These are phyloP conservation scores for Debaryomyces udenii DNA, from an alignment of 1,139 yeast genomes.

Conservation along the genomic window DNA sequence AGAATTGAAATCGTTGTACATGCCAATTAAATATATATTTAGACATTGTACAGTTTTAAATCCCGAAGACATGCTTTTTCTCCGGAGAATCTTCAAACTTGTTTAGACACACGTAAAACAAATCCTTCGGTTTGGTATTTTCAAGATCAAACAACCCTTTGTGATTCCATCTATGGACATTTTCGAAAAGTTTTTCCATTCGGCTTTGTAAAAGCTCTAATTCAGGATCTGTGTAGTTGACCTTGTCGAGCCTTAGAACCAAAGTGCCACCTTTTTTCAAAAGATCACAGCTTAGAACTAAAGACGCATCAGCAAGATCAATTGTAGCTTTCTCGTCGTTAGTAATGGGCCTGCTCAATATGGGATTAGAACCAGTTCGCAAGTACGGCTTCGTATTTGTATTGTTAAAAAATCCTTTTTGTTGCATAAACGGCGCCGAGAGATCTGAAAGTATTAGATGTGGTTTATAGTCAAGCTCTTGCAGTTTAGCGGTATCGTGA, in stretches of 20 bases:
- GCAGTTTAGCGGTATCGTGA: background rate
- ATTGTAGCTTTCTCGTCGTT: conserved; percentile 34
- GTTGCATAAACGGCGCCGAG: conserved; percentile 74
- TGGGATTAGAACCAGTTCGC: conserved; percentile 29
- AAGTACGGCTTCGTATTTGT: conserved; percentile 76
- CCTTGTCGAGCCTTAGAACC: conserved; percentile 72
- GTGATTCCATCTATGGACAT: conserved; percentile 40
- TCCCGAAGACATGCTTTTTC: conserved; percentile 46
- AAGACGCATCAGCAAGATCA: conserved; percentile 90
- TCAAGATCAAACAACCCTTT: conserved; percentile 37
- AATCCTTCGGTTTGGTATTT: conserved; percentile 64
- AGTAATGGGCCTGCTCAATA: conserved; percentile 29
- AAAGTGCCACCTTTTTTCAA: conserved; percentile 71
- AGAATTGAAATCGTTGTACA: background rate
- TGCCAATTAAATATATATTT: background rate
- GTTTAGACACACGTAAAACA: conserved; percentile 67
- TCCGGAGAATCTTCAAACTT: conserved; percentile 49
- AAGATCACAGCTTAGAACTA: conserved; percentile 70
- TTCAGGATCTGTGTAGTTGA: conserved; percentile 53
- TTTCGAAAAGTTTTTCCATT: conserved; percentile 57
- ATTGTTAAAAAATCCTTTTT: conserved; percentile 65
- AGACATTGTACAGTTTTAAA: conserved; percentile 8
- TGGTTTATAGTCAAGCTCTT: conserved; percentile 27
- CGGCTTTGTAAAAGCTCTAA: conserved; percentile 60
- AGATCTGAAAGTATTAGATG: conserved; percentile 84